Evolutionary conservation across 768 basidiomycete species (phyloP), one percentile per base, ranked within the genome.

Genomic region (Psilocybe cyanescens): DNA sequence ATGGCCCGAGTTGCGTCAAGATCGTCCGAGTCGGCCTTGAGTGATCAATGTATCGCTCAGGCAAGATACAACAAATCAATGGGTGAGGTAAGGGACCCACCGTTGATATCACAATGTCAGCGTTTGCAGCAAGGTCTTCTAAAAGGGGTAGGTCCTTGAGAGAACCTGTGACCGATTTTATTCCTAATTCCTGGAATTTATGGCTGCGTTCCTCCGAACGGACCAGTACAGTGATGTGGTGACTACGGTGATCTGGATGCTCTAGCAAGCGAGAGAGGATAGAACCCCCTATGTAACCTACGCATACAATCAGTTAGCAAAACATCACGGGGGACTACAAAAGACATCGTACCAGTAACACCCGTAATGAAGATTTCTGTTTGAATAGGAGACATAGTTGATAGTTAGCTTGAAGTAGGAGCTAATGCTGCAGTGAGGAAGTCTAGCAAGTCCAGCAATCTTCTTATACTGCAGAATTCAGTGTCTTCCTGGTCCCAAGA

Each of bases 261-360:
- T 65, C 64, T 7, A 85, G 70, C 37, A 86, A 74, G 31, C 75
- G 79, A 8, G 68, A 59, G 11, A 84, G 74, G 17, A 84, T 71
- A 16, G 80, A 65, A 33, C 83, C 83, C 6, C 84, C 85, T 53
- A 85, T 78, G 66, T 84, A 85, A 37, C 83, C 83, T 59, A 16
- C 14, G 16, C 50, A 50, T 1, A 50, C 55, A 14, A 45, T 61
- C 8, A 58, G 57, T 35, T 24, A 24, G 33, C 11, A 6, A 11
- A 11, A 0, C 17, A 12, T 17, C 24, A 24, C 2, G n/a, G 19
- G 29, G 31, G 33, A 12, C 12, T 2, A 31, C 58, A 39, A 14
- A 24, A 9, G 3, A 31, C 29, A 33, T 53, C 69, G 41, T 61
- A 77, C 81, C 80, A 12, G 81, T 81, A 14, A 76, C 78, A 45